Conservation (phyloP, 768 basidiomycete genomes). For the Suillus fuscotomentosus region DNA sequence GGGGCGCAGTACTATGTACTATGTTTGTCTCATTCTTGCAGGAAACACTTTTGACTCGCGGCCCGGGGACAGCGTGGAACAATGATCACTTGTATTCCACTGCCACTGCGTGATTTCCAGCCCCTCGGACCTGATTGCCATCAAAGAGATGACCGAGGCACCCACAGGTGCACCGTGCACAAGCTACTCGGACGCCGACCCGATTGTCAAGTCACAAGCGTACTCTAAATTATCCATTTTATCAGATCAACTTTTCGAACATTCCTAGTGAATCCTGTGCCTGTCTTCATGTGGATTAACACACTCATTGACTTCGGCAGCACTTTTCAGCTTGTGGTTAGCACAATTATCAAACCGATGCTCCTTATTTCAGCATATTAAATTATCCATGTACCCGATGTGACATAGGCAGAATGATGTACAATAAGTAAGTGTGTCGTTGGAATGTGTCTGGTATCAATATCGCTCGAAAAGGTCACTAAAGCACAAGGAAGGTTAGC, state of each 20-base stretch:
- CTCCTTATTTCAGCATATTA: background rate
- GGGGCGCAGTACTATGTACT: too few species aligned
- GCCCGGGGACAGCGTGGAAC: background rate
- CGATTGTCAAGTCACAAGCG: background rate
- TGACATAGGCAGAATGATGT: background rate
- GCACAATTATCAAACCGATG: background rate
- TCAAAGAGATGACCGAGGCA: background rate
- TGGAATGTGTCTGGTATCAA: constrained; percentile 1
- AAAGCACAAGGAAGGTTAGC: constrained; percentile 1
- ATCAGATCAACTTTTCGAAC: background rate
- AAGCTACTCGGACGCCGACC: background rate
- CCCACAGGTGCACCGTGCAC: background rate
- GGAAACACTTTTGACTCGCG: too few species aligned
- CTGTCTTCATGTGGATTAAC: background rate
- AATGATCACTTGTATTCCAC: background rate
- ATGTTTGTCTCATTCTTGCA: too few species aligned
- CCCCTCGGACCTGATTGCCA: background rate
- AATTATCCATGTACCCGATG: constrained; percentile 1
- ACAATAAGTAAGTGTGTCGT: constrained; percentile 3
- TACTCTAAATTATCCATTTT: background rate
- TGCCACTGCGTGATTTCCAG: too few species aligned
- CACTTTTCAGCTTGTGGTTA: background rate
- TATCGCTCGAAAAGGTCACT: constrained; percentile 5
- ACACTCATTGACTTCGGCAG: background rate
- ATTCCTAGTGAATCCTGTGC: background rate